These are phyloP conservation scores for Loxodes magnus DNA, from an alignment of 73 alveolate species.

Conservation along the genomic window DNA sequence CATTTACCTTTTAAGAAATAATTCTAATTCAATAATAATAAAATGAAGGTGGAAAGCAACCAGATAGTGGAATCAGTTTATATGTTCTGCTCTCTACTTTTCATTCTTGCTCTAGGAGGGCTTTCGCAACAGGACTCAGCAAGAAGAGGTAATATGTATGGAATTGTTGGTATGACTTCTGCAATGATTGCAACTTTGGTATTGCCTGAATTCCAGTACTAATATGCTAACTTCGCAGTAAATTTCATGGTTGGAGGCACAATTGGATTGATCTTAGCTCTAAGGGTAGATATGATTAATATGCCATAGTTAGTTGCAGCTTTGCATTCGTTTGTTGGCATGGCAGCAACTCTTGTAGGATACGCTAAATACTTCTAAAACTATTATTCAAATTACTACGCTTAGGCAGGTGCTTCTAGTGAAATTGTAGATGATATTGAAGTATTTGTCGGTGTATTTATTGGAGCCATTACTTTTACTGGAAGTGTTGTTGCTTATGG, in stretches of 20 bases:
- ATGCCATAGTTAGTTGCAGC: conserved; percentile 39
- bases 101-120: conserved; percentile 36
- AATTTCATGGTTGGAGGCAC: conserved; percentile 3
- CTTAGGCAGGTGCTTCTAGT: conserved; percentile 16
- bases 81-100: conserved; percentile 12
- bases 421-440: conserved; percentile 11
- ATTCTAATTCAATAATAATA: too few species aligned
- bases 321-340: conserved; percentile 53
- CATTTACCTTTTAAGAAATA: too few species aligned
- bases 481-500: conserved; percentile 54
- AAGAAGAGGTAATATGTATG: conserved; percentile 37
- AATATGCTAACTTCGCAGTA: conserved; percentile 10
- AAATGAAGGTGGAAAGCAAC: too few species aligned
- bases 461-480: conserved; percentile 47
- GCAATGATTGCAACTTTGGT: conserved; percentile 10
- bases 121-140: conserved; percentile 29
- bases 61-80: conserved; percentile 1
- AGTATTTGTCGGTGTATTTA: conserved; percentile 24
- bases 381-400: neutral
- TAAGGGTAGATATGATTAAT: neutral
- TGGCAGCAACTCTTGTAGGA: conserved; percentile 51
- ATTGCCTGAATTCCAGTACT: neutral
- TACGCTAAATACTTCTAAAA: conserved; percentile 29
- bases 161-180: conserved; percentile 24
- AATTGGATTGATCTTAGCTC: neutral